Percentiles rank a stretch among this genome's conserved stretches.
phyloP scores from a whole-genome alignment of 306 rosid species.

The Carpinus viminea region DNA sequence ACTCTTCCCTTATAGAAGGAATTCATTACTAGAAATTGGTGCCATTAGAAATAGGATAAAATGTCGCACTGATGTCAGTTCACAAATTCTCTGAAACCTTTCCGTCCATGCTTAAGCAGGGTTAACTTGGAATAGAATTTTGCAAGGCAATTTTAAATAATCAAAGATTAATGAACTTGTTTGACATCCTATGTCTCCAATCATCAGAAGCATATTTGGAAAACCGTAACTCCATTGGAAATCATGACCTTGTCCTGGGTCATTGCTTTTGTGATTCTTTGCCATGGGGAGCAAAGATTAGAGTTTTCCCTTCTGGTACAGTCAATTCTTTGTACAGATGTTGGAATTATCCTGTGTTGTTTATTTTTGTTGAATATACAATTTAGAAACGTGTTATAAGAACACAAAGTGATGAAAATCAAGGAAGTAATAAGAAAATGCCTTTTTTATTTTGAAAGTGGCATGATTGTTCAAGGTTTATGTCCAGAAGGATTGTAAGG shows the following conservation, averaged over 20 bases:
- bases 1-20: conserved; percentile 1
- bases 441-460: not conserved
- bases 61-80: not conserved
- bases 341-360: not conserved
- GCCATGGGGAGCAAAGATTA: not conserved
- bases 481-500: not conserved
- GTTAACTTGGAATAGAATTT: not conserved
- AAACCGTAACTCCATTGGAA: not conserved
- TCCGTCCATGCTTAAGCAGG: not conserved
- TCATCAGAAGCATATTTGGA: not conserved
- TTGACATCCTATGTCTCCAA: not conserved
- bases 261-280: not conserved
- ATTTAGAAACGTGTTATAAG: not conserved
- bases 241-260: not conserved
- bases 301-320: not conserved
- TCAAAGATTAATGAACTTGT: not conserved
- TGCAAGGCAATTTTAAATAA: not conserved
- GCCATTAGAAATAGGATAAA: not conserved
- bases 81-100: not conserved
- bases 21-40: not conserved
- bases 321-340: not conserved
- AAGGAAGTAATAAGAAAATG: not conserved
- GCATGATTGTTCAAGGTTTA: not conserved
- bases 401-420: not conserved
- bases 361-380: not conserved